phyloP scores from a whole-genome alignment of 2,329 filamentous ascomycete species.

The Trichoderma semiorbis region DNA sequence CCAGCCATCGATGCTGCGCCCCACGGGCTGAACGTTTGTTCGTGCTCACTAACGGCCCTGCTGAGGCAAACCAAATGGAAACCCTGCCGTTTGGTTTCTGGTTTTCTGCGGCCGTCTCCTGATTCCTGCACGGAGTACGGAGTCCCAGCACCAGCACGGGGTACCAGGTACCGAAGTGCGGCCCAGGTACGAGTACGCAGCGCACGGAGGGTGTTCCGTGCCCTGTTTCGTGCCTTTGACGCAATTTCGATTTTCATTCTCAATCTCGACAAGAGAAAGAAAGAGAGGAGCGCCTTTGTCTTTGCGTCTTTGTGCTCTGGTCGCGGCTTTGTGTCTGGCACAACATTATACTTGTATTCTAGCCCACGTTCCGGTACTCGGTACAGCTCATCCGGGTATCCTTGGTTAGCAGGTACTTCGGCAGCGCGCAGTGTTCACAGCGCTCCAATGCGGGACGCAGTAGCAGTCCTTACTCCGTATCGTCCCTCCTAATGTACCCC shows the following conservation, averaged over 20 bases:
- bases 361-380: neutral
- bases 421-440: neutral
- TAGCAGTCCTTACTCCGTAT: constrained; percentile 1
- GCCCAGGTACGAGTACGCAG: neutral
- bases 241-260: neutral
- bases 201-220: constrained; percentile 9
- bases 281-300: neutral
- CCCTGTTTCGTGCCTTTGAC: neutral
- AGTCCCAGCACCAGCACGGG: neutral
- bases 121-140: neutral
- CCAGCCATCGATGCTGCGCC: constrained; percentile 16
- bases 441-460: neutral
- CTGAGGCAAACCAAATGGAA: neutral
- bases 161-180: neutral
- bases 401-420: neutral
- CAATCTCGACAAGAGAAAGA: neutral
- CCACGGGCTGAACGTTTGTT: constrained; percentile 16
- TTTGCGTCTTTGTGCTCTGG: neutral
- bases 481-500: neutral
- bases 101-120: neutral
- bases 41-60: neutral
- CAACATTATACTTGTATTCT: neutral
- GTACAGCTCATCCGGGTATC: neutral
- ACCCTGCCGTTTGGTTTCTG: neutral
- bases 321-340: neutral